phyloP scores from a whole-genome alignment of 2,329 filamentous ascomycete genomes.

The Penicillium vulpinum region DNA sequence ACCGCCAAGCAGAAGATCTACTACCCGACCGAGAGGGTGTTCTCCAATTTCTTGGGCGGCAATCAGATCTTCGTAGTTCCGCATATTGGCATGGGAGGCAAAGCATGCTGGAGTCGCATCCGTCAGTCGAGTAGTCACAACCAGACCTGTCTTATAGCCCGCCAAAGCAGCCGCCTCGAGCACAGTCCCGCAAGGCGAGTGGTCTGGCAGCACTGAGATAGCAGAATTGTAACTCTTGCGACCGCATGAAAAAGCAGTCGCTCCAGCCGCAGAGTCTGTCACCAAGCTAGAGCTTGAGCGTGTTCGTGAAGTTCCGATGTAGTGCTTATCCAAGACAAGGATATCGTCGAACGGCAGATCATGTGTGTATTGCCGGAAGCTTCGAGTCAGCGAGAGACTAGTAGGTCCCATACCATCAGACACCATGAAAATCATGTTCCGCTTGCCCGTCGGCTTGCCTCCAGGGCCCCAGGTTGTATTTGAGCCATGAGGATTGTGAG shows the following conservation, averaged over 20 bases:
- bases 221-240: conserved; percentile 96
- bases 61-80: conserved; percentile 83
- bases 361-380: conserved; percentile 76
- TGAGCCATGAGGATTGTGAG: conserved; percentile 27
- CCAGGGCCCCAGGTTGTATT: conserved; percentile 38
- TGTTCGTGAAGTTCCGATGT: conserved; percentile 88
- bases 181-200: conserved; percentile 84
- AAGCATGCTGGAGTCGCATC: conserved; percentile 97
- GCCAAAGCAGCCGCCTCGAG: conserved; percentile 90
- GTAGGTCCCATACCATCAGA: conserved; percentile 98
- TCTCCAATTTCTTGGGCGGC: conserved; percentile 89
- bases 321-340: conserved; percentile 78
- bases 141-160: conserved; percentile 88
- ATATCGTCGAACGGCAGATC: conserved; percentile 72
- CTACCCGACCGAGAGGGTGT: conserved; percentile 79
- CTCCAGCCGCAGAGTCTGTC: conserved; percentile 94
- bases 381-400: conserved; percentile 80
- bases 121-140: conserved; percentile 91
- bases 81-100: conserved; percentile 77
- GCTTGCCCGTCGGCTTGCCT: conserved; percentile 63
- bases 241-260: conserved; percentile 92
- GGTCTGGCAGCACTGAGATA: conserved; percentile 83
- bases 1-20: conserved; percentile 90
- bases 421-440: conserved; percentile 98
- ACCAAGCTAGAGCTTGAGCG: conserved; percentile 80